These are phyloP conservation scores for Penicillium herquei DNA, from an alignment of 495 filamentous ascomycete species.

Conservation along the genomic window DNA sequence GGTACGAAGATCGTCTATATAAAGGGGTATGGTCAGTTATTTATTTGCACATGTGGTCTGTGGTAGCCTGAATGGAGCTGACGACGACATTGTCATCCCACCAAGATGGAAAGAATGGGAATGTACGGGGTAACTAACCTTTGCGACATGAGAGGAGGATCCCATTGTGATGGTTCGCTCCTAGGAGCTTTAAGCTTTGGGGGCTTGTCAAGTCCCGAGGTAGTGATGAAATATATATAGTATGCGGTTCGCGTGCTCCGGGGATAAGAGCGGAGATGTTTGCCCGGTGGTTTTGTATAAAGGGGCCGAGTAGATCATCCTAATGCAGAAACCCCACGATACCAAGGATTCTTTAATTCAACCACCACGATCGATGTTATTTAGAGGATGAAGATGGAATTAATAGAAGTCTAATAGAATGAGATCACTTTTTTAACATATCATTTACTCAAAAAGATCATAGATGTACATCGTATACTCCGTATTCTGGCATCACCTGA, in stretches of 20 bases:
- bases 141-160: conserved; percentile 32
- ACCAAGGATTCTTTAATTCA: not conserved
- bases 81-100: not conserved
- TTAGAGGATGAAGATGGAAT: not conserved
- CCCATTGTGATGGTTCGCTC: conserved; percentile 24
- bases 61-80: not conserved
- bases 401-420: not conserved
- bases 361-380: not conserved
- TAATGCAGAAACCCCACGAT: not conserved
- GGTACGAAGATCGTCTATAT: conserved; percentile 74
- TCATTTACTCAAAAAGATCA: not conserved
- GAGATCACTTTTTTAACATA: not conserved
- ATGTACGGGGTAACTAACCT: conserved; percentile 17
- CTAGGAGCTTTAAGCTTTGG: not conserved
- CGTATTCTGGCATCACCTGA: not conserved
- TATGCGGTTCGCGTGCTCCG: not conserved
- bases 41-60: not conserved
- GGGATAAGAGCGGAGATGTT: conserved; percentile 4
- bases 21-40: conserved; percentile 18
- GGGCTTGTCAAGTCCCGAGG: not conserved
- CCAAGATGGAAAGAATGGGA: not conserved
- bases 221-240: not conserved
- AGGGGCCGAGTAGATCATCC: not conserved
- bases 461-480: not conserved
- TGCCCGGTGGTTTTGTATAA: not conserved